These are phyloP conservation scores for Eurotiales sp. DNA, from an alignment of 2,329 filamentous ascomycete genomes.

Conservation along the genomic window DNA sequence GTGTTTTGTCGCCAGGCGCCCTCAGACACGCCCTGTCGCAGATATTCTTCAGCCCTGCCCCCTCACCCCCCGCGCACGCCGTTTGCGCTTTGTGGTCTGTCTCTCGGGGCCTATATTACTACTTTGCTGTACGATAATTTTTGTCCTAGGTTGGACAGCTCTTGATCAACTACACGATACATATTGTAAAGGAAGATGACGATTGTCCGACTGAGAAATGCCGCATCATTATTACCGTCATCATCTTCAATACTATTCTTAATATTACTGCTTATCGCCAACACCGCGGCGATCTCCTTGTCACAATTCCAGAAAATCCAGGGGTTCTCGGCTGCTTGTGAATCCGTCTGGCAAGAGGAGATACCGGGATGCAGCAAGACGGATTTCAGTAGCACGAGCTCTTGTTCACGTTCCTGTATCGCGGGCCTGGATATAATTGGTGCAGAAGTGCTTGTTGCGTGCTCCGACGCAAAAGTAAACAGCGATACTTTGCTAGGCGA, in stretches of 20 bases:
- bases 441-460: constrained; percentile 10
- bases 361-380: constrained; percentile 14
- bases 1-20: too few relatives aligned
- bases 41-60: too few relatives aligned
- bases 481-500: constrained; percentile 12
- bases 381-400: constrained; percentile 7
- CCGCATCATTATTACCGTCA: constrained; percentile 1
- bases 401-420: constrained; percentile 12
- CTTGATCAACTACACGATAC: too few relatives aligned
- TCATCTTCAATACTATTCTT: too few relatives aligned
- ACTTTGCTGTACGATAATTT: too few relatives aligned
- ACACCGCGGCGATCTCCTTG: constrained; percentile 9
- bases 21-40: too few relatives aligned
- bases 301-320: constrained; percentile 16
- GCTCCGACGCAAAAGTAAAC: constrained; percentile 6
- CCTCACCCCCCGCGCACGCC: too few relatives aligned
- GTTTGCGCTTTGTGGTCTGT: too few relatives aligned
- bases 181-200: neutral
- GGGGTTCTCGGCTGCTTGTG: constrained; percentile 9
- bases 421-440: constrained; percentile 10
- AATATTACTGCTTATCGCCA: neutral
- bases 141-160: too few relatives aligned
- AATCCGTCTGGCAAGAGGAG: constrained; percentile 11
- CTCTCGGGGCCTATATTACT: too few relatives aligned
- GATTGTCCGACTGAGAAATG: neutral